Percentiles rank a stretch among this genome's conserved stretches.
phyloP scores from a whole-genome alignment of 2,329 filamentous ascomycete genomes.

The Fusarium austroafricanum region DNA sequence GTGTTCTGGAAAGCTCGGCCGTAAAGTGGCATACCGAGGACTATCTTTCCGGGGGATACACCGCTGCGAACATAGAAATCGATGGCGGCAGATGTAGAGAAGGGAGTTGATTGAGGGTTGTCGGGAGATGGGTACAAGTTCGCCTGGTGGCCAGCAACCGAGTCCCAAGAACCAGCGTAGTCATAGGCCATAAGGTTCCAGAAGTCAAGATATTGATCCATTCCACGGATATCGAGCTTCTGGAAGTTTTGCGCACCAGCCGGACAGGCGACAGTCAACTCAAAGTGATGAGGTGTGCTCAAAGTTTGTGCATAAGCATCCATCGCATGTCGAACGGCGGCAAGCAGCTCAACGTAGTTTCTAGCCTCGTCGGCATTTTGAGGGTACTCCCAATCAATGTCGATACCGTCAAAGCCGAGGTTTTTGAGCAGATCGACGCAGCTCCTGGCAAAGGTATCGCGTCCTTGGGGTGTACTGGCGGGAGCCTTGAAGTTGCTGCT shows the following conservation, averaged over 20 bases:
- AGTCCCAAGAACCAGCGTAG: slow-evolving; percentile 86
- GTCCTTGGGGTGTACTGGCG: slow-evolving; percentile 76
- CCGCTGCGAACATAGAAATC: slow-evolving; percentile 74
- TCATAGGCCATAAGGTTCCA: slow-evolving; percentile 93
- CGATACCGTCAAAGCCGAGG: slow-evolving; percentile 79
- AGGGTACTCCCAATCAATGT: slow-evolving; percentile 78
- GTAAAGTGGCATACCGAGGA: slow-evolving; percentile 92
- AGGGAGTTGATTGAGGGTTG: slow-evolving; percentile 77
- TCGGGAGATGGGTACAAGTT: slow-evolving; percentile 74
- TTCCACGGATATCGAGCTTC: slow-evolving; percentile 70
- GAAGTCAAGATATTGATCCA: slow-evolving; percentile 76
- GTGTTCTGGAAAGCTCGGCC: slow-evolving; percentile 87
- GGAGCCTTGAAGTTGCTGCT: slow-evolving; percentile 83
- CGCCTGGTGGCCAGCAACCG: slow-evolving; percentile 77
- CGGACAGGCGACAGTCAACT: slow-evolving; percentile 73
- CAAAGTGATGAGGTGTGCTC: slow-evolving; percentile 63
- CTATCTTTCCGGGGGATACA: slow-evolving; percentile 77
- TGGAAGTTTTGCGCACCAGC: slow-evolving; percentile 72
- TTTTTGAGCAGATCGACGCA: slow-evolving; percentile 82
- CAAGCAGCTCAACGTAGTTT: slow-evolving; percentile 69
- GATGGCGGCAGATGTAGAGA: slow-evolving; percentile 78
- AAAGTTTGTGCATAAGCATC: slow-evolving; percentile 65
- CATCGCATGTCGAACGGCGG: slow-evolving; percentile 66
- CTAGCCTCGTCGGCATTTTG: slow-evolving; percentile 65
- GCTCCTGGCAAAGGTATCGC: slow-evolving; percentile 76